A percentile compares a stretch with the other conserved stretches of the same genome.
Conservation (phyloP, 352 stramenopile species). For the Aphanomyces euteiches region DNA sequence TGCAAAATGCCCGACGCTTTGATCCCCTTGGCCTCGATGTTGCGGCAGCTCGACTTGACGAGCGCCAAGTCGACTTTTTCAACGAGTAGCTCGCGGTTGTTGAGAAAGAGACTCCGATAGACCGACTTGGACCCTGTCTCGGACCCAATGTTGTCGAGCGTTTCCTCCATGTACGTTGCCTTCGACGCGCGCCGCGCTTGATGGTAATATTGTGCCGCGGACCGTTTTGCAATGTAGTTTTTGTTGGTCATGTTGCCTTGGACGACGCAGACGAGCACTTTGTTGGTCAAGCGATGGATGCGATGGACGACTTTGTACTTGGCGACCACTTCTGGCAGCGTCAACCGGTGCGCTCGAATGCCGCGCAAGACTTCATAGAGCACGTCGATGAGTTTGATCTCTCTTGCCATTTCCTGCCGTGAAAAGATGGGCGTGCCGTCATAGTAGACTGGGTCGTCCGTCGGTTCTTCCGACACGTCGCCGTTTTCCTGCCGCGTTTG, state of each 20-base stretch:
- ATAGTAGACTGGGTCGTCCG: slow-evolving; percentile 8
- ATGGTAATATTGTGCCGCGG: not conserved
- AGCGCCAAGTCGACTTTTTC: slow-evolving; percentile 20
- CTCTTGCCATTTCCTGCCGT: slow-evolving; percentile 16
- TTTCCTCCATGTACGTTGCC: slow-evolving; percentile 26
- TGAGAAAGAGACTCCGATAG: slow-evolving; percentile 28
- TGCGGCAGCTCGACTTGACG: slow-evolving; percentile 29
- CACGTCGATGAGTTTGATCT: slow-evolving; percentile 26
- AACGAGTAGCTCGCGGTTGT: slow-evolving; percentile 26
- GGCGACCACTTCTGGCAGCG: not conserved
- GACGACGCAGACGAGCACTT: slow-evolving; percentile 22
- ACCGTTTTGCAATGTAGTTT: slow-evolving; percentile 26
- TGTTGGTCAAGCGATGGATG: slow-evolving; percentile 24
- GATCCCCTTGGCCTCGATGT: slow-evolving; percentile 28
- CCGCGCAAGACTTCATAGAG: slow-evolving; percentile 23
- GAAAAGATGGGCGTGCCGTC: slow-evolving; percentile 4
- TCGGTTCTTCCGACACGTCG: not conserved
- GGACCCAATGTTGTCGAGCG: slow-evolving; percentile 23
- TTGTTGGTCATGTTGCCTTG: slow-evolving; percentile 27
- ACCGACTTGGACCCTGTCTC: slow-evolving; percentile 28
- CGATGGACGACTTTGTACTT: slow-evolving; percentile 27
- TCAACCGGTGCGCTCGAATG: not conserved
- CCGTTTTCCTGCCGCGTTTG: not conserved
- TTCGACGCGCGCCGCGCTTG: too few relatives aligned
- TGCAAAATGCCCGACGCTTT: slow-evolving; percentile 27